Conservation (phyloP, 1,139 yeast genomes). For the Blastobotrys malaysiensis region DNA sequence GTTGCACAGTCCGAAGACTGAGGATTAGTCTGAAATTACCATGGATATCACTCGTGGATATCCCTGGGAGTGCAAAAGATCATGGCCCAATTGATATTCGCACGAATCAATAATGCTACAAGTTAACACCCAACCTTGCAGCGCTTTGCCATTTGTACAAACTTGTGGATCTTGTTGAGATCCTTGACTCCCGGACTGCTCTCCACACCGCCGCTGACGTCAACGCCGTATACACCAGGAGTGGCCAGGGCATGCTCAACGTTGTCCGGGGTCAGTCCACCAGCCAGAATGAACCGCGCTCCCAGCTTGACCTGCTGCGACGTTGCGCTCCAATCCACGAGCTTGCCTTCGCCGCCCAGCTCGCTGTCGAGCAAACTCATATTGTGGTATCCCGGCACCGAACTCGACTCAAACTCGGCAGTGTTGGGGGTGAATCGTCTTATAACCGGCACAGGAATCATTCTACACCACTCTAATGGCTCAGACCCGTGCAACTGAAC, state of each 20-base stretch:
- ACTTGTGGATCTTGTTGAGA: conserved; percentile 49
- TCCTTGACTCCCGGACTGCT: conserved; percentile 64
- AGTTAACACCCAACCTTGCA: not conserved
- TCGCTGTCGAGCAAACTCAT: conserved; percentile 78
- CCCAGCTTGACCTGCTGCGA: conserved; percentile 36
- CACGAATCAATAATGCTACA: too few relatives aligned
- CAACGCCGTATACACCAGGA: conserved; percentile 71
- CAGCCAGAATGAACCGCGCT: conserved; percentile 69
- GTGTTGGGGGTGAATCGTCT: conserved; percentile 69
- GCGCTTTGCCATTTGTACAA: conserved; percentile 48
- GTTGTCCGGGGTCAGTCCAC: conserved; percentile 78
- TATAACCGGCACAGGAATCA: conserved; percentile 58
- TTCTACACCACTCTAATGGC: conserved; percentile 49
- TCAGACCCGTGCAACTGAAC: conserved; percentile 91
- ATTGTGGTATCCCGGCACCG: conserved; percentile 41
- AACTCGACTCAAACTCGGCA: conserved; percentile 35
- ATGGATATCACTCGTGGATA: too few relatives aligned
- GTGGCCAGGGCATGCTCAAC: conserved; percentile 47
- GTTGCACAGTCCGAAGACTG: too few relatives aligned
- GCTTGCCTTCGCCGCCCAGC: conserved; percentile 84
- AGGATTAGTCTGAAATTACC: too few relatives aligned
- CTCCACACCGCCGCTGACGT: conserved; percentile 95
- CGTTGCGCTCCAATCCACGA: conserved; percentile 64
- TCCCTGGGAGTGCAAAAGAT: too few relatives aligned
- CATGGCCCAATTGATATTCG: not conserved